Base-by-base conservation (phyloP, 1,139 yeast species). In the Groenewaldozyma auringiensis region DNA sequence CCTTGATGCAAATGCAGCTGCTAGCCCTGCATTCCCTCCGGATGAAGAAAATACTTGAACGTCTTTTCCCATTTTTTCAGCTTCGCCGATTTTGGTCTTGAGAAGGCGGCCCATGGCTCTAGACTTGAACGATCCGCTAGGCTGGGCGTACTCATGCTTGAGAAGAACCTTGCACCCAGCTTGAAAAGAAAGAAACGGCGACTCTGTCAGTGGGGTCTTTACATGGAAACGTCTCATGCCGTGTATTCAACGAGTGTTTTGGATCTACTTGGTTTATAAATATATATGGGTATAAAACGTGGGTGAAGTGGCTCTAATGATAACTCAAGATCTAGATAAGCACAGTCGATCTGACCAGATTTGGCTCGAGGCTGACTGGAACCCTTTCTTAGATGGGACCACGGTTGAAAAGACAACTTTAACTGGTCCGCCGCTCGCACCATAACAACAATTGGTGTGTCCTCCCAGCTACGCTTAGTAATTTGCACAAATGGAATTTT, bases 11-110 rank as follows among this genome's bases (percentile, higher is more conserved):
- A 73, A 73, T 0, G 87, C 86, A 2, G 85, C 85, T 0, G 89
- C 89, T 42, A 80, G 66, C 0, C 92, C 92, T 0, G 92, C 92
- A 59, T 83, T 83, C 0, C 92, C 92, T 11, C 89, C 92, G 14
- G 85, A 79, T 29, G 84, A 78, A 4, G 83, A 72, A 59, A 72
- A 77, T 3, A 81, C 78, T 18, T 72, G 72, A n/a, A 75, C 69
- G 33, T 61, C 58, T 18, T 50, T 51, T 6, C 48, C 47, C 11
- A 49, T 34, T 48, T 37, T 34, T n/a, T n/a, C n/a, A 31, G 43
- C 34, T 3, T 42, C 34, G n/a, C 46, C 44, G n/a, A 56, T 47
- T 34, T 45, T 44, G 6, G 39, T 22, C 3, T 41, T 42, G 31
- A 57, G 56, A 9, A 57, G 47, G 51, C 71, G 57, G 2, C 85